These are phyloP conservation scores for Scheffersomyces ergatensis DNA, from an alignment of 805 yeast species.

Conservation along the genomic window DNA sequence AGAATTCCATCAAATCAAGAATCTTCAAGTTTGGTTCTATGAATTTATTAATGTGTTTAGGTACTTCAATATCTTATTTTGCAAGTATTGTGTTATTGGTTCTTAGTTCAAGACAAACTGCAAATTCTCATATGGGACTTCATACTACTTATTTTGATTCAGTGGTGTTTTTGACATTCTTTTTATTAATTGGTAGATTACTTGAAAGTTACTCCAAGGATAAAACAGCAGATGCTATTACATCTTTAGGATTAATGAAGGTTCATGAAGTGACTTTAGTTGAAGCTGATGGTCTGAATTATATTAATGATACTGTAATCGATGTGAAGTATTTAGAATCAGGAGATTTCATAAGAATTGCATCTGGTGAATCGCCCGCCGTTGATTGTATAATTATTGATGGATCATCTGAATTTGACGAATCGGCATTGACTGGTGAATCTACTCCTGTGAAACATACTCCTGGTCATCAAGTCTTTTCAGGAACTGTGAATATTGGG, in stretches of 20 bases:
- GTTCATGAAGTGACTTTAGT: conserved; percentile 48
- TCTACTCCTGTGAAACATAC: conserved; percentile 55
- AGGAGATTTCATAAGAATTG: conserved; percentile 48
- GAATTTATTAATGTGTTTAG: conserved; percentile 70
- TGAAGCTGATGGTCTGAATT: conserved; percentile 16
- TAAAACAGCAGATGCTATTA: conserved; percentile 65
- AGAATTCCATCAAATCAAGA: conserved; percentile 54
- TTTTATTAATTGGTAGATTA: conserved; percentile 66
- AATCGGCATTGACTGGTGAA: conserved; percentile 63
- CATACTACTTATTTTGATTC: conserved; percentile 75
- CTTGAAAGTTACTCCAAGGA: conserved; percentile 66
- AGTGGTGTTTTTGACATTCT: conserved; percentile 72
- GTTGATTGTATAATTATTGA: conserved; percentile 52
- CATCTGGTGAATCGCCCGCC: conserved; percentile 61
- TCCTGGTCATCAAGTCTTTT: conserved; percentile 65
- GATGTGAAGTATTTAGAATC: conserved; percentile 47
- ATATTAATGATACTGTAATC: conserved; percentile 26
- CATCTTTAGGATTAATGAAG: conserved; percentile 50
- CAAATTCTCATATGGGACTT: conserved; percentile 34
- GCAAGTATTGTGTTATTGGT: conserved; percentile 59
- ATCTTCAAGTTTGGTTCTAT: conserved; percentile 73
- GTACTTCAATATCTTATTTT: conserved; percentile 70
- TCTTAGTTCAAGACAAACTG: conserved; percentile 37
- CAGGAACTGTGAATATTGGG: conserved; percentile 72
- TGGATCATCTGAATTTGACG: conserved; percentile 53